Percentiles rank a stretch among this genome's conserved stretches.
Evolutionary conservation across 106 monocot genomes (phyloP).

Genomic region (Agapanthus africanus): DNA sequence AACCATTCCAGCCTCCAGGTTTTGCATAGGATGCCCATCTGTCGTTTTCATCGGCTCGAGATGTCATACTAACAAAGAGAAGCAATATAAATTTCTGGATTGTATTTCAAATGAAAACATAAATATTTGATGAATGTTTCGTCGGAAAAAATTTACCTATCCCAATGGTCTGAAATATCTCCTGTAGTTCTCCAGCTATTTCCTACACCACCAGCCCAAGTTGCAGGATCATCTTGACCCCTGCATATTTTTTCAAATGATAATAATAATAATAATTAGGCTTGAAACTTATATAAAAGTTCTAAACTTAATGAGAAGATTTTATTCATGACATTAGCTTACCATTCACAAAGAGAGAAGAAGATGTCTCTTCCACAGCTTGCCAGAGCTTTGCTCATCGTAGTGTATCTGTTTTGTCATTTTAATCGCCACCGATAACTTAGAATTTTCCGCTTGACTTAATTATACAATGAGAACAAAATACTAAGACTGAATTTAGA

Average conservation of each 20-base stretch:
- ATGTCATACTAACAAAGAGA: constrained; percentile 48
- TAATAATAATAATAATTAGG: no score
- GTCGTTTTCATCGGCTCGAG: constrained; percentile 72
- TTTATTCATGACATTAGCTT: constrained; percentile 2
- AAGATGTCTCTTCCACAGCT: constrained; percentile 68
- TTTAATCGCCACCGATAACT: no score
- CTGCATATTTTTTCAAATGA: constrained; percentile 26
- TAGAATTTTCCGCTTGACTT: no score
- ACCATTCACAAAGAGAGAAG: constrained; percentile 97
- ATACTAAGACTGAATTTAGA: no score
- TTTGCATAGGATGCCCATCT: constrained; percentile 68
- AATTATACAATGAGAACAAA: no score
- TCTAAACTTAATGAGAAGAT: no score
- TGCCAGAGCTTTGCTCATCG: constrained; percentile 69
- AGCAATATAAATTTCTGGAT: constrained; percentile 5
- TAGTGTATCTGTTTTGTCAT: constrained; percentile 53
- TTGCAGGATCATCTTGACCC: constrained; percentile 77
- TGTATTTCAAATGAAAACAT: no score
- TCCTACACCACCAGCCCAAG: constrained; percentile 60
- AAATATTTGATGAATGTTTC: no score
- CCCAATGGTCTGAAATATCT: constrained; percentile 80
- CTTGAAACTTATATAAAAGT: no score
- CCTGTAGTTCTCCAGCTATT: constrained; percentile 97
- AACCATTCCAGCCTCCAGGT: constrained; percentile 92
- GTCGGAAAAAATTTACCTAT: constrained; percentile 34